Conservation (phyloP, 805 yeast species). For the Nakazawaea wyomingensis region DNA sequence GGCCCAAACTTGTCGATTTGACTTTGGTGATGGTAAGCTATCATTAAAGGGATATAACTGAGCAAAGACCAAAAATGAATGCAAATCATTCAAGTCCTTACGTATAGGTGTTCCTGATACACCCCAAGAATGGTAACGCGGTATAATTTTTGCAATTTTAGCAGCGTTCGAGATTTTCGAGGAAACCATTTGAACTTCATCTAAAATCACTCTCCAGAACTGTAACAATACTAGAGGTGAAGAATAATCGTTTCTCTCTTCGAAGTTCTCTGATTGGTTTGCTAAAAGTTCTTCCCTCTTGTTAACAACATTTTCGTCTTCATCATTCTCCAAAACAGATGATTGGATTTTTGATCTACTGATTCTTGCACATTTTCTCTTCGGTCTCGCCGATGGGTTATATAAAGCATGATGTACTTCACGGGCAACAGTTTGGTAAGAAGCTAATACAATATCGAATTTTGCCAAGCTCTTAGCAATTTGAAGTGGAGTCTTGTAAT, state of each 20-base stretch:
- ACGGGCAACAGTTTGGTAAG: slow-evolving; percentile 63
- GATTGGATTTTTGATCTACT: slow-evolving; percentile 17
- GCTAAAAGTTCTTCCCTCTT: slow-evolving; percentile 19
- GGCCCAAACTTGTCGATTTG: slow-evolving; percentile 24
- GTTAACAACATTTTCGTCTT: slow-evolving; percentile 12
- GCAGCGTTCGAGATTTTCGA: slow-evolving; percentile 71
- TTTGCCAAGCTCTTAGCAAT: slow-evolving; percentile 51
- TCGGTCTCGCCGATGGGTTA: slow-evolving; percentile 50
- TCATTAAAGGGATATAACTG: slow-evolving; percentile 60
- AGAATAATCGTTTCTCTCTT: slow-evolving; percentile 48
- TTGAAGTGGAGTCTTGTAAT: slow-evolving; percentile 27
- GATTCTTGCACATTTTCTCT: slow-evolving; percentile 31
- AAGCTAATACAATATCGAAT: slow-evolving; percentile 75
- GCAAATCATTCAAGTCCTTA: slow-evolving; percentile 59
- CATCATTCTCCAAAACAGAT: slow-evolving; percentile 10
- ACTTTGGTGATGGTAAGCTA: slow-evolving; percentile 13
- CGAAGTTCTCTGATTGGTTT: slow-evolving; percentile 16
- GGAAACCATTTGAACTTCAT: slow-evolving; percentile 93
- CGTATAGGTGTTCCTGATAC: slow-evolving; percentile 93
- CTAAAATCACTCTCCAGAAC: slow-evolving; percentile 86
- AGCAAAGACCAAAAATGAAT: slow-evolving; percentile 64
- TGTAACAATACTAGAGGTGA: slow-evolving; percentile 80
- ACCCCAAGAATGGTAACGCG: slow-evolving; percentile 92
- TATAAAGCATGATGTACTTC: slow-evolving; percentile 80
- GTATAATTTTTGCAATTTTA: slow-evolving; percentile 70